These are phyloP conservation scores for Venturia effusa DNA, from an alignment of 2,329 filamentous ascomycete species.

Conservation along the genomic window DNA sequence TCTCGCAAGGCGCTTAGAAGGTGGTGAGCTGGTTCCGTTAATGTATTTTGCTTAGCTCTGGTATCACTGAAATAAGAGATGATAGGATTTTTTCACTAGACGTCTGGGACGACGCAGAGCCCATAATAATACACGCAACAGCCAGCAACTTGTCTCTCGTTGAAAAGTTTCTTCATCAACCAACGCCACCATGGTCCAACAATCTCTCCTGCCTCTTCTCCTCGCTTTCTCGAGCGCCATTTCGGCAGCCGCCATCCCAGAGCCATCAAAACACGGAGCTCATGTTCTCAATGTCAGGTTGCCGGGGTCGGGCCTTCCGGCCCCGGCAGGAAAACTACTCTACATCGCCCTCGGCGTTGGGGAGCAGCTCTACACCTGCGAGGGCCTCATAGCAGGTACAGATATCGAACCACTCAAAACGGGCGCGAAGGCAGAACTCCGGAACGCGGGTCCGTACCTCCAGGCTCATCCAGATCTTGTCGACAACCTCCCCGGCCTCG, in stretches of 20 bases:
- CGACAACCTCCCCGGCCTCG: constrained; percentile 1
- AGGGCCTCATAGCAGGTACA: too few relatives aligned
- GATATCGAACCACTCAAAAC: too few relatives aligned
- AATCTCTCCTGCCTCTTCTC: not conserved
- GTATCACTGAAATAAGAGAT: too few relatives aligned
- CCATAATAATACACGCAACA: too few relatives aligned
- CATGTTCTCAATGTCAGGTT: not conserved
- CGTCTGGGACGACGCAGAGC: too few relatives aligned
- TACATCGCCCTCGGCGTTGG: constrained; percentile 51
- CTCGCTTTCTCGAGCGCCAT: not conserved
- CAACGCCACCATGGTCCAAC: not conserved
- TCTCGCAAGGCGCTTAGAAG: too few relatives aligned
- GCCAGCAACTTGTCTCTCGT: too few relatives aligned
- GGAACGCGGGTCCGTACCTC: constrained; percentile 46
- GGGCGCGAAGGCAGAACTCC: constrained; percentile 50
- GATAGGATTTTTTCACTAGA: too few relatives aligned
- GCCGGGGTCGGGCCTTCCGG: not conserved
- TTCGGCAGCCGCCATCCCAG: constrained; percentile 4
- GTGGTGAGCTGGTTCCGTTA: too few relatives aligned
- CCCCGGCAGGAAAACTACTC: constrained; percentile 15
- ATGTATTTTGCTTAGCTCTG: too few relatives aligned
- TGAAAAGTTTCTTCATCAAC: too few relatives aligned
- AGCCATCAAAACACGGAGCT: not conserved
- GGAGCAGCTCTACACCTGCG: constrained; percentile 60
- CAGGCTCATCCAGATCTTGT: constrained; percentile 23